These are phyloP conservation scores for Vitrella brassicaformis DNA, from an alignment of 73 alveolate genomes.

Conservation along the genomic window DNA sequence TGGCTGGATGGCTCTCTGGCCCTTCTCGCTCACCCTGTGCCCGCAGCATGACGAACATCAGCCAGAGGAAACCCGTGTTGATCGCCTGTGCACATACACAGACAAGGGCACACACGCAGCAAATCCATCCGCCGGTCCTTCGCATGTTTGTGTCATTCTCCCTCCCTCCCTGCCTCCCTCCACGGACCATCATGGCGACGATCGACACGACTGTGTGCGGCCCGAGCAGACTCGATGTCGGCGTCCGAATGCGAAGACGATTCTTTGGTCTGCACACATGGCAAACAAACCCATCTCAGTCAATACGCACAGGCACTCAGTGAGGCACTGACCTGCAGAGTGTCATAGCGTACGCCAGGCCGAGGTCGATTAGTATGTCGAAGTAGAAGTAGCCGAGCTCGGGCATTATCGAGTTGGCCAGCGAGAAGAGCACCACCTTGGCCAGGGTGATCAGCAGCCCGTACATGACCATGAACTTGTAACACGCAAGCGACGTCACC, in stretches of 20 bases:
- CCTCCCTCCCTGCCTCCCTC: no score
- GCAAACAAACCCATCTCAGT: no score
- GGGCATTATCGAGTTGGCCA: not conserved
- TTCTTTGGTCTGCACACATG: not conserved
- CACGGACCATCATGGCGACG: no score
- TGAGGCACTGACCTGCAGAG: no score
- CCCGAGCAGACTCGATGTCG: not conserved
- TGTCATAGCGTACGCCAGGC: not conserved
- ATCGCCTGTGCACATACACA: not conserved
- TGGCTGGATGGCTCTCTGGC: no score
- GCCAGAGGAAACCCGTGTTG: not conserved
- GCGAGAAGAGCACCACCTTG: not conserved
- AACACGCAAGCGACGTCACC: not conserved
- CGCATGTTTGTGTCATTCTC: no score
- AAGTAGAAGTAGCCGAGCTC: not conserved
- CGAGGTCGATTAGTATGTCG: not conserved
- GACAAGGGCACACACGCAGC: no score
- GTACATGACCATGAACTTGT: not conserved
- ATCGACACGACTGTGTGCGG: not conserved
- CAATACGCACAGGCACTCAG: no score
- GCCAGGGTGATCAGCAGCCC: not conserved
- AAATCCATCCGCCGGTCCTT: no score
- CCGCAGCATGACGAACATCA: not conserved
- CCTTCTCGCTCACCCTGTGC: no score
- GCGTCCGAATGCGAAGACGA: not conserved